Base-by-base conservation (phyloP, 495 filamentous ascomycete genomes). In the Acidomyces sp. region DNA sequence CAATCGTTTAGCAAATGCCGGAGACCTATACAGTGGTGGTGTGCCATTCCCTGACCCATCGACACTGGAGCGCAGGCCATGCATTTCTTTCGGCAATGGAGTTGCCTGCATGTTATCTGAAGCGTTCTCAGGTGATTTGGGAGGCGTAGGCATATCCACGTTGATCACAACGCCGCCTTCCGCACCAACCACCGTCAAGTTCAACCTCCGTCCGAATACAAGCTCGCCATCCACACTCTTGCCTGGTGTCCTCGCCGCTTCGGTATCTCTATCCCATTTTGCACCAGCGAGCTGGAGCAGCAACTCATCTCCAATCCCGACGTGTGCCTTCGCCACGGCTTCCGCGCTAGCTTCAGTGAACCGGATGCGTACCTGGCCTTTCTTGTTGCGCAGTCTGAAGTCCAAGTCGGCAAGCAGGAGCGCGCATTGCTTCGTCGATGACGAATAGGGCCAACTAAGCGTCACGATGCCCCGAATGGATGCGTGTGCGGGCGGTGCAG, bases 381-480 rank as follows among this genome's bases (percentile, higher is more conserved):
- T 79, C 22, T 63, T 65, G 17, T 71, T 69, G 15, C 90, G 84
- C 24, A 93, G 72, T 28, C 84, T 79, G 51, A 90, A 82, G 53
- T 97, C 87, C 18, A 80, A 76, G 41, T 95, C 90, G 9, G 80
- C 80, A 3, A 94, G 68, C 2, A 85, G 70, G 22, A 97, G 71
- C 35, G 84, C 76, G 46, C 83, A 62, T 7, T 74, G 76, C 27
- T 69, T 67, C 5, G 70, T 77, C 11, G 82, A 78, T 4, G 77
- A 77, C 24, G 81, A 93, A 59, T 82, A 97, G 0, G 90, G 90
- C 88, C 90, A 95, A 32, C 85, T 73, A 13, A 97, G 74, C 4
- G 81, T 83, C 24, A 94, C 76, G 1, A 84, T 66, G 11, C 78
- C 86, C 37, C 63, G 59, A 20, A 85, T 63, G n/a, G 60, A 31